A percentile compares a stretch with the other conserved stretches of the same genome.
These are phyloP conservation scores for Auxenochlorella protothecoides DNA, from an alignment of 139 green algal genomes.

Conservation along the genomic window DNA sequence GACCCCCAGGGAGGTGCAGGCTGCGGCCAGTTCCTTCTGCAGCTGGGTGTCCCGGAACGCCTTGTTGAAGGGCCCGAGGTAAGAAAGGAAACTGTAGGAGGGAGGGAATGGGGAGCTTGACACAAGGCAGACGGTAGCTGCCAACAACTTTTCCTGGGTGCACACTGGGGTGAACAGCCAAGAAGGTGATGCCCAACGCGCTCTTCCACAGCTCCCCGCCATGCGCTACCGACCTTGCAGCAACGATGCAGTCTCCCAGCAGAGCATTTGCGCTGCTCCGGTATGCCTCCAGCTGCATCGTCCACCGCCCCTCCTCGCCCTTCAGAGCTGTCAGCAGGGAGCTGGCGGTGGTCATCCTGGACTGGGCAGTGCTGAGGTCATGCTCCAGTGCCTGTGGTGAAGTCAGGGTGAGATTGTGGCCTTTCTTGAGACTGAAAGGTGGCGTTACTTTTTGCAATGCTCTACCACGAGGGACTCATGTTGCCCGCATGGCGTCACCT, in stretches of 20 bases:
- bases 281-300: constrained; percentile 75
- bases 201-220: not conserved
- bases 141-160: not conserved
- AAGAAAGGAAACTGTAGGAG: constrained; percentile 65
- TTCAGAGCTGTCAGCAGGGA: constrained; percentile 78
- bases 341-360: constrained; percentile 83
- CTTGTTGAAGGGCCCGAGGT: constrained; percentile 90
- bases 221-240: constrained; percentile 8
- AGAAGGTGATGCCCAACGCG: not conserved
- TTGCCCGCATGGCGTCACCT: constrained; percentile 7
- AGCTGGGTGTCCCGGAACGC: constrained; percentile 85
- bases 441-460: no score
- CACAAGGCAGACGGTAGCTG: not conserved
- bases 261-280: constrained; percentile 69
- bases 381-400: constrained; percentile 62
- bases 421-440: not conserved
- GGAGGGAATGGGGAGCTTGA: not conserved
- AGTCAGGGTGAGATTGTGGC: not conserved
- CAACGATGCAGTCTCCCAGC: constrained; percentile 50
- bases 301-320: constrained; percentile 90
- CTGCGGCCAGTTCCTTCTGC: constrained; percentile 67
- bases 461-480: no score
- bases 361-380: constrained; percentile 71
- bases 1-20: constrained; percentile 62
- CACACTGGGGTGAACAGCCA: not conserved